Conservation (phyloP, 768 basidiomycete species). For the Trametes cinnabarina region DNA sequence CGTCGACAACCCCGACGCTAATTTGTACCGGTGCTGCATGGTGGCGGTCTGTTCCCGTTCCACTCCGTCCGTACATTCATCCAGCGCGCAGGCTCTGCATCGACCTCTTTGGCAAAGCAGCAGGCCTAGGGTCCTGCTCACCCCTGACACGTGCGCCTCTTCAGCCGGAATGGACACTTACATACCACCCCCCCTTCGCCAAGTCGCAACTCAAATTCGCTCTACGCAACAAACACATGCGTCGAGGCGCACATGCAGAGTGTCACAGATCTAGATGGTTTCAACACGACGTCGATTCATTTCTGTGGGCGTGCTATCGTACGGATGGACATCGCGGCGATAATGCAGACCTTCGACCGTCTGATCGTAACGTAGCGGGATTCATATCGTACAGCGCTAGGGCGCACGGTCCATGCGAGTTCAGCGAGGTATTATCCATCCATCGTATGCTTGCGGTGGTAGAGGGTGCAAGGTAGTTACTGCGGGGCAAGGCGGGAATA, state of each 20-base stretch:
- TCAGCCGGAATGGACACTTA: not conserved
- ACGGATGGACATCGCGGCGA: not conserved
- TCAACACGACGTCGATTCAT: not conserved
- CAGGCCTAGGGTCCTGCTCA: not conserved
- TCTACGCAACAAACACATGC: not conserved
- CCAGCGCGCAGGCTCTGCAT: not conserved
- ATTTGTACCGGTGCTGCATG: too few species aligned
- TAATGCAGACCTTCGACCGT: too few species aligned
- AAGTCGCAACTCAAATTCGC: too few species aligned
- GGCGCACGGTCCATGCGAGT: not conserved
- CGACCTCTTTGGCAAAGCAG: not conserved
- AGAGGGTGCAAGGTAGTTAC: not conserved
- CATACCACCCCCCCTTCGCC: not conserved
- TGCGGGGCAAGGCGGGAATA: not conserved
- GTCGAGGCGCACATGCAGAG: too few species aligned
- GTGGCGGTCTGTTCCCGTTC: too few species aligned
- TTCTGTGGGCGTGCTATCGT: conserved; percentile 1
- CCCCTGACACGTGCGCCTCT: too few species aligned
- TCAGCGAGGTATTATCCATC: conserved; percentile 14
- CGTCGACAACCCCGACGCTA: too few species aligned
- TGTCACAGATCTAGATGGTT: not conserved
- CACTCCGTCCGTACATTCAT: not conserved
- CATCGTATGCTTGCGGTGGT: conserved; percentile 10
- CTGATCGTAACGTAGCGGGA: not conserved
- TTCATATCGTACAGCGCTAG: too few species aligned